Percentiles rank a stretch among this genome's conserved stretches.
These are phyloP conservation scores for Hymenoscyphus infarciens DNA, from an alignment of 2,329 filamentous ascomycete species.

Conservation along the genomic window DNA sequence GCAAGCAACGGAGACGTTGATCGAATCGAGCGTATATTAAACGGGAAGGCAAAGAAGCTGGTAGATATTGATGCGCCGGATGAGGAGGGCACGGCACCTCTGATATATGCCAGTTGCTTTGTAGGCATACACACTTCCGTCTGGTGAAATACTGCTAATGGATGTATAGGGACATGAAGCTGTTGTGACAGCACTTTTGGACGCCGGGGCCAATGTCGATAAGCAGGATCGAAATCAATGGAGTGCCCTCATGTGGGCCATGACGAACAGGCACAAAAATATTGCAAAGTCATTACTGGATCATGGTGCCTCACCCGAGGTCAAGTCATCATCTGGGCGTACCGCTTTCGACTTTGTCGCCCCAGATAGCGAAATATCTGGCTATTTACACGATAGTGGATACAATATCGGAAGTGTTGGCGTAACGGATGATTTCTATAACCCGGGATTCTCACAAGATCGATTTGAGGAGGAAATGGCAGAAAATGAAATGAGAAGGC, in stretches of 20 bases:
- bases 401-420: slow-evolving; percentile 83
- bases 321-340: slow-evolving; percentile 88
- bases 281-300: slow-evolving; percentile 93
- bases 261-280: slow-evolving; percentile 95
- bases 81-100: slow-evolving; percentile 89
- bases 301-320: slow-evolving; percentile 89
- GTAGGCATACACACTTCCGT: slow-evolving; percentile 47
- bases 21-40: slow-evolving; percentile 71
- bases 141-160: slow-evolving; percentile 18
- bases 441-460: slow-evolving; percentile 85
- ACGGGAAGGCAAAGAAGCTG: slow-evolving; percentile 68
- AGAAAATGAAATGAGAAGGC: slow-evolving; percentile 88
- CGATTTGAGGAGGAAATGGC: slow-evolving; percentile 96
- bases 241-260: slow-evolving; percentile 99
- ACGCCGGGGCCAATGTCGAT: slow-evolving; percentile 84
- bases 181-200: slow-evolving; percentile 78
- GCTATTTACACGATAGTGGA: slow-evolving; percentile 90
- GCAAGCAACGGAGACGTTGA: slow-evolving; percentile 92
- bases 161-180: slow-evolving; percentile 71
- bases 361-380: slow-evolving; percentile 93
- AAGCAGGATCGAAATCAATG: slow-evolving; percentile 94
- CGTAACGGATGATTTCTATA: slow-evolving; percentile 88
- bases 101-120: slow-evolving; percentile 98
- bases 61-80: slow-evolving; percentile 86
- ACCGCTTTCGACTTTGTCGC: slow-evolving; percentile 95